These are phyloP conservation scores for Aureococcus anophagefferens DNA, from an alignment of 108 stramenopile genomes.

Conservation along the genomic window DNA sequence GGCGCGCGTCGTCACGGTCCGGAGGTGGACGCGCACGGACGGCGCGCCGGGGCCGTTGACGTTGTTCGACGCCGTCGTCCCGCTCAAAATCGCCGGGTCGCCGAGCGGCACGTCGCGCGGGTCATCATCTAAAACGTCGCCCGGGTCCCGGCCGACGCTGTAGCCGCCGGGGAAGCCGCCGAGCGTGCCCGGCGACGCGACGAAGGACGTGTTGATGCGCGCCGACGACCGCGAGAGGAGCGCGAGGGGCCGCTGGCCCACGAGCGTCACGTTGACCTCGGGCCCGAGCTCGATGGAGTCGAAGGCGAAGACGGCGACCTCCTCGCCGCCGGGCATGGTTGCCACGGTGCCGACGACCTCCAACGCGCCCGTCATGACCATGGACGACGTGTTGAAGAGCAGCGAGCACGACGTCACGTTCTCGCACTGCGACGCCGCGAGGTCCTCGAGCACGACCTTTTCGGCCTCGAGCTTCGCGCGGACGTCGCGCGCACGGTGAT, in stretches of 20 bases:
- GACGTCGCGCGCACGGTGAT: neutral
- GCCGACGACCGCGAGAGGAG: slow-evolving; percentile 50
- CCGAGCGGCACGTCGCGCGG: slow-evolving; percentile 6
- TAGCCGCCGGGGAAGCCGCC: slow-evolving; percentile 68
- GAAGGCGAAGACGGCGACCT: slow-evolving; percentile 63
- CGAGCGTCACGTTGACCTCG: slow-evolving; percentile 47
- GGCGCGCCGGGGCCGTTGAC: slow-evolving; percentile 65
- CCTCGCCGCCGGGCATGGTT: slow-evolving; percentile 49
- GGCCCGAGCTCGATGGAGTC: slow-evolving; percentile 61
- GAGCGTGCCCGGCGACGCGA: slow-evolving; percentile 45
- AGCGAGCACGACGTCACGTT: slow-evolving; percentile 34
- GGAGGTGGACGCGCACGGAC: slow-evolving; percentile 48
- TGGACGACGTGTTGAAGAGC: slow-evolving; percentile 60
- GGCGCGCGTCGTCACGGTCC: slow-evolving; percentile 48
- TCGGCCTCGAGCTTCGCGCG: slow-evolving; percentile 16
- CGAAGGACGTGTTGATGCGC: slow-evolving; percentile 49
- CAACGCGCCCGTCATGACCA: slow-evolving; percentile 43
- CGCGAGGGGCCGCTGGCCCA: slow-evolving; percentile 60
- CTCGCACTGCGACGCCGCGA: slow-evolving; percentile 42
- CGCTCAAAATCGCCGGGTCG: neutral
- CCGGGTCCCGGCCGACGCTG: slow-evolving; percentile 36
- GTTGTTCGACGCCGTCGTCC: slow-evolving; percentile 46
- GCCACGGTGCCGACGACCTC: slow-evolving; percentile 44
- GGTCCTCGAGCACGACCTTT: slow-evolving; percentile 10
- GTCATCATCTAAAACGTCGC: neutral